Base-by-base conservation (phyloP, 306 rosid genomes). In the Vigna trinervia region DNA sequence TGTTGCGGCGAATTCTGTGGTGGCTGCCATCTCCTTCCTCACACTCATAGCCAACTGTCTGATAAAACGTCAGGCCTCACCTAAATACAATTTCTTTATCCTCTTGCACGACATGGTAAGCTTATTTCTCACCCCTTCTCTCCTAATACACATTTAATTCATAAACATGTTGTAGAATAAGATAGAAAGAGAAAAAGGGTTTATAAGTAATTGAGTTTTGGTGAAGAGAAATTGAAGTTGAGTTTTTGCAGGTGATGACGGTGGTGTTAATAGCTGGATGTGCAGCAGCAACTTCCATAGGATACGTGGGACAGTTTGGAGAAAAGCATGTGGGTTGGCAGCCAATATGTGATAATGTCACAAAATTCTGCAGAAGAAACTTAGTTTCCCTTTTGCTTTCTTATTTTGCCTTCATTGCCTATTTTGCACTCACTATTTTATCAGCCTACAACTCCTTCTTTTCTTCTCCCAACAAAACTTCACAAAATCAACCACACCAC, bases 231-330 rank as follows among this genome's bases (percentile, higher is more conserved):
- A 36, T 36, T 10, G 0, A 26, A 58, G 15, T n/a, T 53, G 75
- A 38, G 20, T 10, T 50, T 30, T 69, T 64, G 48, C 71, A 89
- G 97, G 83, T 67, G 71, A 78, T 90, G 87, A 82, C 82, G 82
- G 43, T 87, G 74, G 19, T 92, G 81, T 74, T 83, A 61, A 86
- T 82, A 67, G 82, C 90, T 69, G 96, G 88, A 38, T 92, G 97
- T 67, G 88, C 91, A 3, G 97, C 96, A 2, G 92, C 85, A 6
- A 85, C 87, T 0, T 93, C 96, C 2, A 38, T 87, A 12, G 96
- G 97, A 1, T 88, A 87, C 45, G 89, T 92, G 72, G 89, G 89
- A 4, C 71, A 77, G 51, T 87, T 38, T 60, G 97, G 97, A n/a
- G 89, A 92, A 66, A 32, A 81, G 0, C 88, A 82, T 13, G 75